These are phyloP conservation scores for Epichloe scottii DNA, from an alignment of 2,329 filamentous ascomycete genomes.

Conservation along the genomic window DNA sequence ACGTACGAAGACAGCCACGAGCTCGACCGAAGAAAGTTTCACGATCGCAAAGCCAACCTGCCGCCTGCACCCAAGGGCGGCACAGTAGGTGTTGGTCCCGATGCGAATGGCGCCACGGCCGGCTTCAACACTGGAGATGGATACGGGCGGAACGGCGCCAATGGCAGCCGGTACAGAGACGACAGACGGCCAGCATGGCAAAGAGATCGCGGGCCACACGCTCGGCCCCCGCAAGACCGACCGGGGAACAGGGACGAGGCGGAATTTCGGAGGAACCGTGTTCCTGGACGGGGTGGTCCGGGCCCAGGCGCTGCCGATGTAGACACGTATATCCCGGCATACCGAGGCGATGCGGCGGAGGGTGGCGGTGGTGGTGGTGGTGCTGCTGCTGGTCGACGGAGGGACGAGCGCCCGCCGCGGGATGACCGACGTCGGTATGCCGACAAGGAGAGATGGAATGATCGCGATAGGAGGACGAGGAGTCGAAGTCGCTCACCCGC, in stretches of 20 bases:
- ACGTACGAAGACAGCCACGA: constrained; percentile 91
- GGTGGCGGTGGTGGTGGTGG: constrained; percentile 18
- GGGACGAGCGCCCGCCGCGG: constrained; percentile 20
- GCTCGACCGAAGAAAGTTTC: constrained; percentile 82
- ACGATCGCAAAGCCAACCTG: constrained; percentile 70
- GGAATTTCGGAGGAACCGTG: constrained; percentile 30
- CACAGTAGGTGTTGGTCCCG: constrained; percentile 65
- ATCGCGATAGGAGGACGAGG: constrained; percentile 28
- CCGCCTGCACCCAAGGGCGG: constrained; percentile 88
- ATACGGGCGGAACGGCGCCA: constrained; percentile 37
- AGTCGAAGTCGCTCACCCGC: constrained; percentile 29
- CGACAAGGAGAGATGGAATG: constrained; percentile 25
- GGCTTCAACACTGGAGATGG: constrained; percentile 40
- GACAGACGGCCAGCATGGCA: constrained; percentile 43
- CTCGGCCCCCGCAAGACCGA: constrained; percentile 31
- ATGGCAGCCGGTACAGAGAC: constrained; percentile 33
- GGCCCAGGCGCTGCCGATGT: constrained; percentile 19
- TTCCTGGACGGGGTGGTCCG: constrained; percentile 13
- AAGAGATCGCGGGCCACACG: constrained; percentile 37
- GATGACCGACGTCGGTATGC: constrained; percentile 22
- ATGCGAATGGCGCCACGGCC: constrained; percentile 32
- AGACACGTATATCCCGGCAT: constrained; percentile 39
- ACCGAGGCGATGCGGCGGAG: constrained; percentile 20
- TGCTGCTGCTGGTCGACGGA: constrained; percentile 19
- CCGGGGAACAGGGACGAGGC: constrained; percentile 20